Conservation (phyloP, 768 basidiomycete species). For the Coprinopsis cinerea region DNA sequence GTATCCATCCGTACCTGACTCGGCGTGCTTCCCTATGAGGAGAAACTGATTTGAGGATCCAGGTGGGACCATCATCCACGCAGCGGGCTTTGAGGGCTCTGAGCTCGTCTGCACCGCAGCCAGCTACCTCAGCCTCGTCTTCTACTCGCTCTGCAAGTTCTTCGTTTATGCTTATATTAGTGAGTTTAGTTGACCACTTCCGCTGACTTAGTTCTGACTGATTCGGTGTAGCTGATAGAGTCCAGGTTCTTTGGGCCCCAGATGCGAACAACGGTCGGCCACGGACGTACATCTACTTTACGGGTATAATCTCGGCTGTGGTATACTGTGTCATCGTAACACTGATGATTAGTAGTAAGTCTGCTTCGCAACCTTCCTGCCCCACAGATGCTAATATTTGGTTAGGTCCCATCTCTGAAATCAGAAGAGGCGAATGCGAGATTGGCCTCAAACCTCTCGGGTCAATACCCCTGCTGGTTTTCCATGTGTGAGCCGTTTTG, state of each 20-base stretch:
- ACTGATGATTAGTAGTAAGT: constrained; percentile 32
- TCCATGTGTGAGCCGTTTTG: constrained; percentile 36
- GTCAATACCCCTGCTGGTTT: constrained; percentile 38
- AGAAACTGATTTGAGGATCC: background rate
- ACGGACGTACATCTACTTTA: constrained; percentile 36
- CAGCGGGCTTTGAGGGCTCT: constrained; percentile 36
- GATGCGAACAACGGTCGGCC: constrained; percentile 25
- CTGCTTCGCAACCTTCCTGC: background rate
- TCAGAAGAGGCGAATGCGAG: constrained; percentile 35
- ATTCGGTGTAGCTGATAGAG: constrained; percentile 32
- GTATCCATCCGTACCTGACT: constrained; percentile 7
- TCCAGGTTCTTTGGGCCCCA: constrained; percentile 41
- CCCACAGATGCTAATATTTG: background rate
- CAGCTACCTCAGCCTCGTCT: constrained; percentile 37
- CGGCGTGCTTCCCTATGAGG: background rate
- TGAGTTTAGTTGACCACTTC: constrained; percentile 14
- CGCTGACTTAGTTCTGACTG: constrained; percentile 2
- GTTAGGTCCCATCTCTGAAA: constrained; percentile 31
- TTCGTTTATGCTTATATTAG: constrained; percentile 44
- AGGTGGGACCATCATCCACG: constrained; percentile 41
- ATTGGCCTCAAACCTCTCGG: constrained; percentile 41
- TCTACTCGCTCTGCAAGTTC: constrained; percentile 38
- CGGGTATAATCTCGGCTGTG: constrained; percentile 30
- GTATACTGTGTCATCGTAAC: constrained; percentile 35
- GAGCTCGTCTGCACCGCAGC: constrained; percentile 32